Evolutionary conservation across 306 rosid species (phyloP), one percentile per base, ranked within the genome.

Genomic region (Aeschynomene evenia): DNA sequence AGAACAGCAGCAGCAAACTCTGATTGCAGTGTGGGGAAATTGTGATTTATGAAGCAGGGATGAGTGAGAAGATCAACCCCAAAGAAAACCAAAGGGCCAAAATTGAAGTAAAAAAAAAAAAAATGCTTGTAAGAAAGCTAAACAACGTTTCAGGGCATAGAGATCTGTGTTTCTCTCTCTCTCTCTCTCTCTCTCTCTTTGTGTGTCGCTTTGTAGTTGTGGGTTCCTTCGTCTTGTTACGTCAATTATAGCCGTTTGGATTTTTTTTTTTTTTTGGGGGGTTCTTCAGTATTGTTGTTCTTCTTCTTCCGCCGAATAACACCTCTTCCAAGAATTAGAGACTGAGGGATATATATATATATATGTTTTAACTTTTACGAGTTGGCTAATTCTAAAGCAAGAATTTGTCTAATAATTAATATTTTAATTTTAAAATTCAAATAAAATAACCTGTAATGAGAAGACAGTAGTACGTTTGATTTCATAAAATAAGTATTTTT

Each of bases 171-270:
- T 4, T 50, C 42, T 40, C 36, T 34, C 7, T 72, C 28, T 40
- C 48, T 23, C 62, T 11, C 33, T 53, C 37, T 53, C 59, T 48
- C 23, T 75, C 12, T 28, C 10, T 15, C 33, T 39, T 33, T 14
- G 13, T 72, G 18, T 9, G 9, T 39, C 6, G n/a, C n/a, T n/a
- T n/a, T 11, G 2, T 26, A 18, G 26, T n/a, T 22, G 49, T 22
- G 26, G 23, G 42, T 70, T 18, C 56, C 69, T 71, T 24, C 10
- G 54, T 7, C 21, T 0, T 37, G 75, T 72, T 79, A 79, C 89
- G 87, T 77, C 85, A 81, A 63, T 85, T 71, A 85, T 81, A 88
- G 90, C 94, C 90, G 88, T 85, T 88, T 76, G 83, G 83, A n/a
- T n/a, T n/a, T n/a, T 75, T 40, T 71, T 1, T 28, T 9, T 15